A percentile compares a stretch with the other conserved stretches of the same genome.
Evolutionary conservation across 768 basidiomycete genomes (phyloP).

Genomic region (Favolaschia claudopus): DNA sequence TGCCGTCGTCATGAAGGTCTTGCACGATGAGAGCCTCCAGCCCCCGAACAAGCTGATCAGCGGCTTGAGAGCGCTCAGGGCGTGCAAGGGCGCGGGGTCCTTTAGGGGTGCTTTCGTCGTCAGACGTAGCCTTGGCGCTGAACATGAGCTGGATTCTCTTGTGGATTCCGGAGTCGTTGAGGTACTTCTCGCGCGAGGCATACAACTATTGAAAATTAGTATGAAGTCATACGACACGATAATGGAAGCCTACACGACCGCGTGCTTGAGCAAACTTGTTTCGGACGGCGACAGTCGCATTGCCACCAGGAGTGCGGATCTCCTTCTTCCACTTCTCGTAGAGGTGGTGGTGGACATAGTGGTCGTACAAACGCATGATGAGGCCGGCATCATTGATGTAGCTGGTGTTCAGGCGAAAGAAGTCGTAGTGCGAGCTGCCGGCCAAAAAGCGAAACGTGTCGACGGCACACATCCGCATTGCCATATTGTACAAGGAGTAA

Average conservation of each 20-base stretch:
- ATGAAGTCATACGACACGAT: not conserved
- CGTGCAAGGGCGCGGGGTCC: not conserved
- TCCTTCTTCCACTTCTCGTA: not conserved
- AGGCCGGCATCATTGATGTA: not conserved
- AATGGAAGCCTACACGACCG: not conserved
- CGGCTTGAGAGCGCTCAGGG: not conserved
- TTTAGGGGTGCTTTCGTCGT: not conserved
- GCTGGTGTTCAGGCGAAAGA: not conserved
- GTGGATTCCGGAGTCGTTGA: not conserved
- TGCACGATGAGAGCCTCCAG: not conserved
- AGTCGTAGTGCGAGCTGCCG: not conserved
- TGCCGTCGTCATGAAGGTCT: not conserved
- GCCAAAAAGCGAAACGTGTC: not conserved
- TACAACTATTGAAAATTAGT: not conserved
- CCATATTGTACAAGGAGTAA: slow-evolving; percentile 3
- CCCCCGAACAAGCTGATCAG: not conserved
- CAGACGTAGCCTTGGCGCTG: slow-evolving; percentile 9
- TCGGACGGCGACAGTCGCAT: not conserved
- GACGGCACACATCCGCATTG: slow-evolving; percentile 4
- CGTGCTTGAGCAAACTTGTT: not conserved
- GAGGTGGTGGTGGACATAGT: not conserved
- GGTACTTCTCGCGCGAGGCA: not conserved
- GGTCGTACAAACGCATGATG: not conserved
- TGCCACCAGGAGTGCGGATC: slow-evolving; percentile 4
- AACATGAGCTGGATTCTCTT: not conserved